Base-by-base conservation (phyloP, 495 filamentous ascomycete genomes). In the Podospora pseudoanserina region DNA sequence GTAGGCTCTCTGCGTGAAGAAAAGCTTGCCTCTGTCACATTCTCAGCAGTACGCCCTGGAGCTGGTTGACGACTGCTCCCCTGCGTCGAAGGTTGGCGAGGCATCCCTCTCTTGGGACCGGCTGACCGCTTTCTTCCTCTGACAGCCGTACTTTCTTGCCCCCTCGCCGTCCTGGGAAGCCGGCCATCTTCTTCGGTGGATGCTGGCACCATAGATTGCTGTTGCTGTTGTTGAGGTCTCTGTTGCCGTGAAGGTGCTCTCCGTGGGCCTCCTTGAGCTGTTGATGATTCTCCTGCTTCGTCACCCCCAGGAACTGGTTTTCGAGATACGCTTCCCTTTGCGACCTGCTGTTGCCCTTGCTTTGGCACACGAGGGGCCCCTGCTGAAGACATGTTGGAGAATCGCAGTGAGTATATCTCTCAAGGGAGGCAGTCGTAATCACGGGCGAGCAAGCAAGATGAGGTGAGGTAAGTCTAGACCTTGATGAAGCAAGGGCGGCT, bases 401-500 rank as follows among this genome's bases (percentile, higher is more conserved):
- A 49, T 49, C 39, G 39, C 13, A 49, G 39, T 13, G 39, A 49
- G 13, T 49, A 11, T 49, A 16, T 49, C 39, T 49, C 39, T 49
- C 39, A 49, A 49, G 39, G 39, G 39, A 27, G 59, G 59, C 19
- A 32, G 27, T 61, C 16, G 59, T 20, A 32, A 27, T 61, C 34
- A 63, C 30, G 27, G 5, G 32, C 18, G 32, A 20, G 27, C n/a
- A 49, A 20, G 27, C n/a, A 49, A 6, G 30, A 28, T 34, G 27
- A 32, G 61, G 30, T 44, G 61, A 63, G 61, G 32, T 63, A 30
- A 61, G 27, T 61, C n/a, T 3, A 63, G 26, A 61, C 20, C 59
- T 32, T 28, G 59, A 61, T 27, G 59, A 20, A 39, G 32, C 28
- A 49, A 32, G 27, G 61, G 27, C 27, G n/a, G 27, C 30, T 13